Conservation (phyloP, 495 filamentous ascomycete genomes). For the Talaromyces stipitatus region DNA sequence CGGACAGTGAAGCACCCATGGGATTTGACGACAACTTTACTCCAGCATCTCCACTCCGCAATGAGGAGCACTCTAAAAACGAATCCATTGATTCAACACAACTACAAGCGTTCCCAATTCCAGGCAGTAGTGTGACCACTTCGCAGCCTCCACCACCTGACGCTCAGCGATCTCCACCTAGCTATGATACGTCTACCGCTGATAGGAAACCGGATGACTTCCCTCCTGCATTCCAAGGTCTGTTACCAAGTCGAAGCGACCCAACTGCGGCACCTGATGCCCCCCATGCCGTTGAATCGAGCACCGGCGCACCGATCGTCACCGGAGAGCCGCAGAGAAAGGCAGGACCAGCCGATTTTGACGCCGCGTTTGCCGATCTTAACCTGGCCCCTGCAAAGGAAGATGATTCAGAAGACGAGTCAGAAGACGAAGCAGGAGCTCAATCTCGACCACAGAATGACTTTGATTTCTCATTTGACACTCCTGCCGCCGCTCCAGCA, state of each 20-base stretch:
- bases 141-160: slow-evolving; percentile 38
- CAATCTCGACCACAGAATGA: slow-evolving; percentile 44
- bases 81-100: slow-evolving; percentile 33
- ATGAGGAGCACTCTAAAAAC: slow-evolving; percentile 19
- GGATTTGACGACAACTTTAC: slow-evolving; percentile 94
- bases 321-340: slow-evolving; percentile 30
- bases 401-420: slow-evolving; percentile 75
- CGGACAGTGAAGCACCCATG: slow-evolving; percentile 55
- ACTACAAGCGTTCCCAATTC: slow-evolving; percentile 31
- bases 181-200: slow-evolving; percentile 44
- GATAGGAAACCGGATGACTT: slow-evolving; percentile 31
- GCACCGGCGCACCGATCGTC: slow-evolving; percentile 35
- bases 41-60: slow-evolving; percentile 54
- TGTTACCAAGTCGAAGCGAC: slow-evolving; percentile 57
- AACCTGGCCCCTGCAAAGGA: slow-evolving; percentile 52
- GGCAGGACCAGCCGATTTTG: slow-evolving; percentile 57
- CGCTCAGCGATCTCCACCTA: slow-evolving; percentile 58
- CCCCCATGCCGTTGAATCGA: slow-evolving; percentile 35
- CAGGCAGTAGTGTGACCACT: slow-evolving; percentile 20
- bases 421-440: slow-evolving; percentile 56
- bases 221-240: slow-evolving; percentile 54
- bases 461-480: slow-evolving; percentile 63
- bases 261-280: slow-evolving; percentile 47
- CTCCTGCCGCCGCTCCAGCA: slow-evolving; percentile 20
- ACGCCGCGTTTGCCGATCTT: slow-evolving; percentile 84